Percentiles rank a stretch among this genome's conserved stretches.
phyloP scores from a whole-genome alignment of 2,329 filamentous ascomycete genomes.

The Aspergillus sp. region DNA sequence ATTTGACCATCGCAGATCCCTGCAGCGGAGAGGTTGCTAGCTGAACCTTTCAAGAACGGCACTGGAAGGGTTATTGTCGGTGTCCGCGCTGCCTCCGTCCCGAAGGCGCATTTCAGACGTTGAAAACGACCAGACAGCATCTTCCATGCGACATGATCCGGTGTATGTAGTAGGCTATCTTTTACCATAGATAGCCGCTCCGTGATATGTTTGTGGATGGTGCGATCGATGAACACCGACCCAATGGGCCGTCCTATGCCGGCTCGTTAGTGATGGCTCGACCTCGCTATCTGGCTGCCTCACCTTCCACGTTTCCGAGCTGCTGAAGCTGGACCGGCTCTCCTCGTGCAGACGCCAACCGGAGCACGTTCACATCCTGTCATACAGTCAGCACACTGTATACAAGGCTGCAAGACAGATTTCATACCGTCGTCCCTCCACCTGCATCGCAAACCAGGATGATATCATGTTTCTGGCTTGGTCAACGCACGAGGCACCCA shows the following conservation, averaged over 20 bases:
- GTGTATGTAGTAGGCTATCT: slow-evolving; percentile 16
- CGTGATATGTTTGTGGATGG: slow-evolving; percentile 25
- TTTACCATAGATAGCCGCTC: slow-evolving; percentile 21
- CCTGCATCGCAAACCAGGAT: slow-evolving; percentile 53
- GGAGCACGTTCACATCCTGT: slow-evolving; percentile 31
- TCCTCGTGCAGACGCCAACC: slow-evolving; percentile 23
- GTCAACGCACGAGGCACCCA: neutral
- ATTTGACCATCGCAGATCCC: slow-evolving; percentile 30
- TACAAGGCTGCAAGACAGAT: neutral
- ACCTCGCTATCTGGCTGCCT: neutral
- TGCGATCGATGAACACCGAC: slow-evolving; percentile 35
- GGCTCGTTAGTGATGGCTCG: neutral
- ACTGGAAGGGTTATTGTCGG: slow-evolving; percentile 30
- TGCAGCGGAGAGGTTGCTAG: slow-evolving; percentile 21
- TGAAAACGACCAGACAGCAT: slow-evolving; percentile 34
- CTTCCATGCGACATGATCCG: slow-evolving; percentile 22
- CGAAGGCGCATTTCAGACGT: slow-evolving; percentile 33
- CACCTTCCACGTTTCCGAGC: slow-evolving; percentile 26
- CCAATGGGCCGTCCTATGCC: slow-evolving; percentile 33
- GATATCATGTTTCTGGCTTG: slow-evolving; percentile 39
- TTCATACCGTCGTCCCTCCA: slow-evolving; percentile 44
- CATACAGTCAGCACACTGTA: slow-evolving; percentile 1
- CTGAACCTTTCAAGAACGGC: slow-evolving; percentile 20
- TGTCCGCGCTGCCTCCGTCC: slow-evolving; percentile 21
- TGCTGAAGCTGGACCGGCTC: slow-evolving; percentile 25